These are phyloP conservation scores for Candida vartiovaarae DNA, from an alignment of 805 yeast species.

Conservation along the genomic window DNA sequence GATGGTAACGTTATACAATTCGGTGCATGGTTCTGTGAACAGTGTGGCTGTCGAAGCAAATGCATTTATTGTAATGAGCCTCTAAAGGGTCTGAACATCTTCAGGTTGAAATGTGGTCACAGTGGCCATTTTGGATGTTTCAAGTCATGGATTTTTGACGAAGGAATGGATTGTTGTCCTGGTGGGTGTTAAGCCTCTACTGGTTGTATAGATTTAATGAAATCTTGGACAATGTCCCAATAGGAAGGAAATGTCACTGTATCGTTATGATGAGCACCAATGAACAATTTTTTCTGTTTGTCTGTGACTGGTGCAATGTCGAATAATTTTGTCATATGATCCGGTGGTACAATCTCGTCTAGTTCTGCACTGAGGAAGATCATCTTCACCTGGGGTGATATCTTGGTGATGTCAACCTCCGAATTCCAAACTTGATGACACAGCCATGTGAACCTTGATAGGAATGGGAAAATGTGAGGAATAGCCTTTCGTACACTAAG, in stretches of 20 bases:
- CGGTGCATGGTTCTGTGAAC: slow-evolving; percentile 84
- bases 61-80: slow-evolving; percentile 78
- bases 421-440: slow-evolving; percentile 85
- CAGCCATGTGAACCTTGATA: slow-evolving; percentile 46
- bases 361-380: slow-evolving; percentile 63
- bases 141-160: slow-evolving; percentile 66
- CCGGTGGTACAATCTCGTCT: slow-evolving; percentile 91
- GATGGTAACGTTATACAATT: slow-evolving; percentile 31
- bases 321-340: slow-evolving; percentile 61
- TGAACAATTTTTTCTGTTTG: slow-evolving; percentile 50
- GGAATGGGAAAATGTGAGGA: slow-evolving; percentile 66
- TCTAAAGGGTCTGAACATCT: slow-evolving; percentile 61
- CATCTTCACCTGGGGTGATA: slow-evolving; percentile 53
- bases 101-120: slow-evolving; percentile 72
- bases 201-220: slow-evolving; percentile 30
- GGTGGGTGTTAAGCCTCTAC: slow-evolving; percentile 37
- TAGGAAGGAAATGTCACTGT: slow-evolving; percentile 69
- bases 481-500: slow-evolving; percentile 63
- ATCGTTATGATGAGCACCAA: slow-evolving; percentile 72
- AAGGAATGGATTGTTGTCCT: slow-evolving; percentile 67
- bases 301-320: slow-evolving; percentile 40
- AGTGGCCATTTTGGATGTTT: slow-evolving; percentile 79
- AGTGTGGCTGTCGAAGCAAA: slow-evolving; percentile 40
- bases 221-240: slow-evolving; percentile 63
- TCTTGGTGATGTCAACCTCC: slow-evolving; percentile 45